phyloP scores from a whole-genome alignment of 2,329 filamentous ascomycete species.

The Calonectria hawksworthii region DNA sequence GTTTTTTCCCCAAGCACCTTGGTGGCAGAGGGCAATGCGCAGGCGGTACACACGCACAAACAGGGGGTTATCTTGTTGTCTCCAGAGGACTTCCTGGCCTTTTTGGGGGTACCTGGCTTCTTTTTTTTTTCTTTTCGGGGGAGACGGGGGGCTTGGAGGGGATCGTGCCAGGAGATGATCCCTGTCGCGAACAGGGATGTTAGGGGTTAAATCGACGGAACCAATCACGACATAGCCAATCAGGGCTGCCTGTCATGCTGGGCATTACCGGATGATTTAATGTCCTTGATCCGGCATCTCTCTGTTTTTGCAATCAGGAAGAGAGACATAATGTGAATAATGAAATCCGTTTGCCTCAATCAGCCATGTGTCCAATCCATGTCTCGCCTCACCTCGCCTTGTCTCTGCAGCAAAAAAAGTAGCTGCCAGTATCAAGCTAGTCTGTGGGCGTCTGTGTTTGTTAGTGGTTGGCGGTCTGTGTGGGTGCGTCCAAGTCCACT shows the following conservation, averaged over 20 bases:
- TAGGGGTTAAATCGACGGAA: constrained; percentile 12
- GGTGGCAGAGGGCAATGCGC: not conserved
- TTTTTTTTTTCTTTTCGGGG: constrained; percentile 2
- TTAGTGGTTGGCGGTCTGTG: not conserved
- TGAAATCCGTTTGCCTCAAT: not conserved
- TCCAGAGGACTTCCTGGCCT: not conserved
- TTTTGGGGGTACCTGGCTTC: not conserved
- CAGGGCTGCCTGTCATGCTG: not conserved
- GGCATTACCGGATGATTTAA: not conserved
- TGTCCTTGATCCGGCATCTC: constrained; percentile 8
- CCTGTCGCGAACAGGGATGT: constrained; percentile 7
- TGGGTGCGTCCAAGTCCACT: constrained; percentile 4
- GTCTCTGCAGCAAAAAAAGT: not conserved
- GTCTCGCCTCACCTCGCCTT: not conserved
- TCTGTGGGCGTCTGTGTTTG: constrained; percentile 8
- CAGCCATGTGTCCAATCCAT: not conserved
- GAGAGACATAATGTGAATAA: not conserved
- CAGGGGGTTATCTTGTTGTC: not conserved
- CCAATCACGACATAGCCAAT: constrained; percentile 20
- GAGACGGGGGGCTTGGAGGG: constrained; percentile 29
- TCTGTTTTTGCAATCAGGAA: not conserved
- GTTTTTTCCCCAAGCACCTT: not conserved
- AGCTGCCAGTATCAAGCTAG: not conserved
- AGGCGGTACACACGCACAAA: not conserved
- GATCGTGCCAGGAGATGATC: constrained; percentile 6